phyloP scores from a whole-genome alignment of 805 yeast species.

The Metschnikowia continentalis region DNA sequence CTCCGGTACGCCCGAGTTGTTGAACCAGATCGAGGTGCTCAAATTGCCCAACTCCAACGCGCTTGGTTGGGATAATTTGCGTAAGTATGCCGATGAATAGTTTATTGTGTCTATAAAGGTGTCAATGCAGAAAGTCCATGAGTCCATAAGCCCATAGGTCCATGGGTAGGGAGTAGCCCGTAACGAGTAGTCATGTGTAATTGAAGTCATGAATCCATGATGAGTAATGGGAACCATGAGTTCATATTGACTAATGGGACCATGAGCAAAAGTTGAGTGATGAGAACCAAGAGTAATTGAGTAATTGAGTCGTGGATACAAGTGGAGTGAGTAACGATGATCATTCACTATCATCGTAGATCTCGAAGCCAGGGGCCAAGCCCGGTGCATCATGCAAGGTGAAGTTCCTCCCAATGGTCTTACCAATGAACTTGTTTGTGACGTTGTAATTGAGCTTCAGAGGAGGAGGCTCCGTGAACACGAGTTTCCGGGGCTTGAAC shows the following conservation, averaged over 20 bases:
- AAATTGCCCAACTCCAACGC: constrained; percentile 42
- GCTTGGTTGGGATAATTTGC: constrained; percentile 42
- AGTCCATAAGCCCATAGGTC: no score
- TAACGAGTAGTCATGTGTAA: no score
- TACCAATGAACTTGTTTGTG: constrained; percentile 15
- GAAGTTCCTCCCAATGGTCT: constrained; percentile 16
- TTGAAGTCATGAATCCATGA: no score
- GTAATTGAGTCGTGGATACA: no score
- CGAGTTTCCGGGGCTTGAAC: constrained; percentile 15
- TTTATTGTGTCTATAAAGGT: background rate
- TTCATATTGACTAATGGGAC: no score
- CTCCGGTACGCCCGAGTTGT: constrained; percentile 27
- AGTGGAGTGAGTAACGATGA: no score
- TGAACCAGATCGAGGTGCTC: constrained; percentile 36
- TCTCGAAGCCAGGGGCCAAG: constrained; percentile 13
- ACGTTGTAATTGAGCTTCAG: constrained; percentile 11
- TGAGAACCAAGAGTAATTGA: no score
- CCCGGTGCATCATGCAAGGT: constrained; percentile 11
- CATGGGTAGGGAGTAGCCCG: no score
- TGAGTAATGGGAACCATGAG: no score
- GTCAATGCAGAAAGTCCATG: background rate
- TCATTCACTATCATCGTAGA: constrained; percentile 9
- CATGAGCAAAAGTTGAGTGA: no score
- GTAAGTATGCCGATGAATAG: constrained; percentile 23
- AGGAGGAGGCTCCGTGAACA: constrained; percentile 12